Conservation (phyloP, 192 early-diverging fungal genomes). For the Coemansia sp. region DNA sequence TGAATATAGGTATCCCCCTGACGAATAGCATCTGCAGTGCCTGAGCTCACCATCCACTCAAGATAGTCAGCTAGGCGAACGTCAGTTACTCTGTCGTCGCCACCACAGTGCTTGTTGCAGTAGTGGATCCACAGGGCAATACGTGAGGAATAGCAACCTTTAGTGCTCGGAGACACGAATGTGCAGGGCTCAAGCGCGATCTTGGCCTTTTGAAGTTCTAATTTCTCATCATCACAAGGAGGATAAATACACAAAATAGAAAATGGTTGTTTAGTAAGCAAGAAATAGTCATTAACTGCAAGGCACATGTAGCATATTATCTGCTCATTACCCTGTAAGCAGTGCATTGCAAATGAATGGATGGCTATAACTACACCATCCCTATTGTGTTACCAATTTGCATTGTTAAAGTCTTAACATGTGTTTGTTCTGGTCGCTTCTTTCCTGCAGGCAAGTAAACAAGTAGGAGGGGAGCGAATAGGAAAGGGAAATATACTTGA, state of each 20-base stretch:
- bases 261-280: background rate
- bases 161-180: conserved; percentile 46
- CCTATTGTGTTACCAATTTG: background rate
- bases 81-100: conserved; percentile 42
- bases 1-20: conserved; percentile 47
- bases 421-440: background rate
- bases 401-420: background rate
- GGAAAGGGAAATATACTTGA: background rate
- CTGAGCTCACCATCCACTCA: conserved; percentile 56
- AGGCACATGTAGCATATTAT: background rate
- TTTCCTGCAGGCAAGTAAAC: background rate
- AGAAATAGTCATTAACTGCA: background rate
- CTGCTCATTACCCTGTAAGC: background rate
- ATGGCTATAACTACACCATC: too few species aligned
- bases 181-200: conserved; percentile 40
- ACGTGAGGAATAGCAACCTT: conserved; percentile 55
- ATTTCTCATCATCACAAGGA: conserved; percentile 4
- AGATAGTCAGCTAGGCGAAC: conserved; percentile 43
- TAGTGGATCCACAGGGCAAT: conserved; percentile 56
- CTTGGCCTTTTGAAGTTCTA: conserved; percentile 51
- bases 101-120: conserved; percentile 28
- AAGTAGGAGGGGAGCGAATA: background rate
- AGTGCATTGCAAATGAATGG: conserved; percentile 21
- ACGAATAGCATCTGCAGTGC: conserved; percentile 52
- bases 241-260: background rate